Conservation (phyloP, 306 rosid genomes). For the Prosopis cineraria region DNA sequence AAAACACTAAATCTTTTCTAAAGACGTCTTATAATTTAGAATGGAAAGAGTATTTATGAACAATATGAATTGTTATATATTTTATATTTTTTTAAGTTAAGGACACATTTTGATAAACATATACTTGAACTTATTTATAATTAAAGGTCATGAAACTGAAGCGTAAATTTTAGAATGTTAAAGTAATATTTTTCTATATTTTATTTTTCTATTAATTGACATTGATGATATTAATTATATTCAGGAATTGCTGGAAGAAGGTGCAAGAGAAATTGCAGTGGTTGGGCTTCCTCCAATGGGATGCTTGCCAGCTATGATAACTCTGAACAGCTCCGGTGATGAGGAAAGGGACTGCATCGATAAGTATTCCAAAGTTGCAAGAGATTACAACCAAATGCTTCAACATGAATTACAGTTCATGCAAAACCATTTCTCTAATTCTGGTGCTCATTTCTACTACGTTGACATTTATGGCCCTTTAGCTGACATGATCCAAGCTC, state of each 20-base stretch:
- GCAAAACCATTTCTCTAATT: conserved; percentile 33
- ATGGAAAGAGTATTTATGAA: no score
- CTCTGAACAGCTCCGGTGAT: conserved; percentile 20
- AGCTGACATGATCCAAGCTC: conserved; percentile 47
- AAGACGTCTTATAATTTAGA: no score
- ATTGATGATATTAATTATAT: not conserved
- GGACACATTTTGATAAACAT: no score
- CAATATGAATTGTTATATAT: no score
- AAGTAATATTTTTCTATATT: no score
- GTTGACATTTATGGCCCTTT: conserved; percentile 58
- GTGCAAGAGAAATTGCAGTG: conserved; percentile 55
- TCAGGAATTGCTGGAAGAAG: conserved; percentile 66
- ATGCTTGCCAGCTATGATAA: conserved; percentile 63
- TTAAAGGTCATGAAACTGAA: no score
- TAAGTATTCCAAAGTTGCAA: conserved; percentile 45
- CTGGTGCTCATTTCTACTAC: conserved; percentile 44
- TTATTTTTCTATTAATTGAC: no score
- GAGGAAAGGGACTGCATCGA: conserved; percentile 52
- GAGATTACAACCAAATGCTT: conserved; percentile 59
- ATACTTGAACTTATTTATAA: no score
- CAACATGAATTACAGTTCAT: conserved; percentile 44
- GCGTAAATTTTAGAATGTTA: no score
- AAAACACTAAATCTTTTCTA: no score
- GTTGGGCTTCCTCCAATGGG: conserved; percentile 77
- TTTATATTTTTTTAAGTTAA: no score